Conservation (phyloP, 1,284 basidiomycete species). For the Salmacisia buchloeana region DNA sequence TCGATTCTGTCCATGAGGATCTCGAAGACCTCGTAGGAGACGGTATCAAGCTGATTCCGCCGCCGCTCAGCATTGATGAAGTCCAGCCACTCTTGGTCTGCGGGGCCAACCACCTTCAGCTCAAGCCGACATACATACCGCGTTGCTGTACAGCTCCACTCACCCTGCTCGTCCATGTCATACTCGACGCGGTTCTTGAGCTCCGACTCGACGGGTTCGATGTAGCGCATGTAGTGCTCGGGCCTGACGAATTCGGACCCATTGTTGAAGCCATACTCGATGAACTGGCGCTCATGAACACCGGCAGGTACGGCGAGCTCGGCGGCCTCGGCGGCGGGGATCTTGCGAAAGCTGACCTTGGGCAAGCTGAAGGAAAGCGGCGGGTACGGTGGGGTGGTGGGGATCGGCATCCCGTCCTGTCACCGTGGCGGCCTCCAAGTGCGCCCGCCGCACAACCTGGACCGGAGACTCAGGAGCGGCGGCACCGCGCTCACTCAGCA, state of each 20-base stretch:
- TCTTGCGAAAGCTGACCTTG: conserved; percentile 4
- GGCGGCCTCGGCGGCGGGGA: conserved; percentile 28
- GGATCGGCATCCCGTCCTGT: conserved; percentile 1
- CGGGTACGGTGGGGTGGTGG: conserved; percentile 1
- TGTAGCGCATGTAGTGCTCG: conserved; percentile 81
- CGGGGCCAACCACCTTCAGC: not conserved
- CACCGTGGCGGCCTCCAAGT: too few relatives aligned
- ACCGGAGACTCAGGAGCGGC: not conserved
- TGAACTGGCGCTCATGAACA: conserved; percentile 31
- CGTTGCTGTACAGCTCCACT: conserved; percentile 13
- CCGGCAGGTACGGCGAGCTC: conserved; percentile 24
- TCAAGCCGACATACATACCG: conserved; percentile 9
- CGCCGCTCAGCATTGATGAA: conserved; percentile 74
- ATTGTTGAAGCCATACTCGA: conserved; percentile 59
- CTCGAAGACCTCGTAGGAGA: conserved; percentile 77
- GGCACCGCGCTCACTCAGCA: too few relatives aligned
- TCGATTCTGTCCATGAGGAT: conserved; percentile 94
- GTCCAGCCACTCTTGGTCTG: conserved; percentile 94
- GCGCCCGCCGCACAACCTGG: too few relatives aligned
- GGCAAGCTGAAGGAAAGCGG: conserved; percentile 5
- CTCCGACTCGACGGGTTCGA: conserved; percentile 89
- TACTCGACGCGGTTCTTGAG: conserved; percentile 92
- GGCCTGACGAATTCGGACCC: conserved; percentile 69
- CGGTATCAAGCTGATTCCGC: conserved; percentile 64
- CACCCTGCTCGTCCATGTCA: conserved; percentile 99